Evolutionary conservation across 148 eudicot species (phyloP).

Genomic region (Persicaria maculosa): DNA sequence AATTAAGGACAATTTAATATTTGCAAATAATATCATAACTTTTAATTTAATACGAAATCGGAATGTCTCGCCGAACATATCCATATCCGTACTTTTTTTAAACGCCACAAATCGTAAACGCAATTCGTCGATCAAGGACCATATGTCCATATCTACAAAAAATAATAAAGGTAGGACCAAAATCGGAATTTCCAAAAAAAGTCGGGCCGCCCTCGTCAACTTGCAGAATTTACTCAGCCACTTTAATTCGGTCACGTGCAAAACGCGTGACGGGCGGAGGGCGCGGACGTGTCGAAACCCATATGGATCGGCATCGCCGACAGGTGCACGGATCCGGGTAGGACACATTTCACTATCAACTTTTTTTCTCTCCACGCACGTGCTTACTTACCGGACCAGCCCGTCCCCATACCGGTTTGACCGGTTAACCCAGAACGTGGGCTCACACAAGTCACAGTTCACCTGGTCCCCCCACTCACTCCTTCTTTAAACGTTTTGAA

Average conservation of each 20-base stretch:
- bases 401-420: background rate
- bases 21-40: too few relatives aligned
- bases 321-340: background rate
- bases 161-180: too few relatives aligned
- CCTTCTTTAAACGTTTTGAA: slow-evolving; percentile 2
- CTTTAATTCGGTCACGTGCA: slow-evolving; percentile 3
- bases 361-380: background rate
- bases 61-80: too few relatives aligned
- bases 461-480: slow-evolving; percentile 12
- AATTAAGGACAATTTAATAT: too few relatives aligned
- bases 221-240: background rate
- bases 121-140: too few relatives aligned
- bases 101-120: too few relatives aligned
- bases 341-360: background rate
- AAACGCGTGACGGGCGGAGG: background rate
- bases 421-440: slow-evolving; percentile 5
- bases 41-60: too few relatives aligned
- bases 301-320: background rate
- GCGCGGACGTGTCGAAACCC: background rate
- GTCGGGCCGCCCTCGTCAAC: background rate
- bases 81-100: too few relatives aligned
- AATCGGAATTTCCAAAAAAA: background rate
- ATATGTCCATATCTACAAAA: too few relatives aligned
- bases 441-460: background rate
- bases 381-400: slow-evolving; percentile 10